phyloP scores from a whole-genome alignment of 1,139 yeast genomes.

The Debaryomycetaceae sp. region DNA sequence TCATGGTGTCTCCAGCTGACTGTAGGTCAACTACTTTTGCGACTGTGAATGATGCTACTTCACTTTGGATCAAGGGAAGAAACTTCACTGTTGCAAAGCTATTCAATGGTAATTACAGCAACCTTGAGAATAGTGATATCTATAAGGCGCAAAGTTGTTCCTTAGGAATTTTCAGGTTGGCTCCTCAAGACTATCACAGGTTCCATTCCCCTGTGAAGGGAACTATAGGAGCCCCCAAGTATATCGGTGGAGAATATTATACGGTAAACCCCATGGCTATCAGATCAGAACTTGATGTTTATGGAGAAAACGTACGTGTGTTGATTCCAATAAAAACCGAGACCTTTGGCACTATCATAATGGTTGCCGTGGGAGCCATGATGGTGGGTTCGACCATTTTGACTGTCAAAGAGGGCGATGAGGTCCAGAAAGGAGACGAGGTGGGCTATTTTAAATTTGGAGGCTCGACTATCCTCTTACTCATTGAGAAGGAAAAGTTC shows the following conservation, averaged over 20 bases:
- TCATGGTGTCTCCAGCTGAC: slow-evolving; percentile 83
- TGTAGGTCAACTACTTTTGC: slow-evolving; percentile 76
- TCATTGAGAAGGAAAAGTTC: slow-evolving; percentile 37
- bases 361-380: slow-evolving; percentile 95
- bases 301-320: slow-evolving; percentile 84
- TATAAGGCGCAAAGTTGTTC: slow-evolving; percentile 45
- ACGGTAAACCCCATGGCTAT: slow-evolving; percentile 98
- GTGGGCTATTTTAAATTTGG: slow-evolving; percentile 95
- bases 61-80: slow-evolving; percentile 87
- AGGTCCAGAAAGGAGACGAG: slow-evolving; percentile 69
- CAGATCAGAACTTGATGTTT: slow-evolving; percentile 82
- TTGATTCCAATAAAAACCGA: slow-evolving; percentile 72
- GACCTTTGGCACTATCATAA: slow-evolving; percentile 70
- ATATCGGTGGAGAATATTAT: slow-evolving; percentile 85
- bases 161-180: slow-evolving; percentile 77
- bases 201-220: slow-evolving; percentile 90
- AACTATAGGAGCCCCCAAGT: slow-evolving; percentile 56
- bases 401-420: slow-evolving; percentile 61
- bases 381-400: slow-evolving; percentile 92
- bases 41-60: slow-evolving; percentile 60
- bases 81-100: slow-evolving; percentile 68
- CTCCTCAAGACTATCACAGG: slow-evolving; percentile 96
- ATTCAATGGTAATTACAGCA: slow-evolving; percentile 54
- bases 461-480: slow-evolving; percentile 77
- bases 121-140: slow-evolving; percentile 42